A percentile compares a stretch with the other conserved stretches of the same genome.
phyloP scores from a whole-genome alignment of 1,284 basidiomycete species.

The Melampsora americana region DNA sequence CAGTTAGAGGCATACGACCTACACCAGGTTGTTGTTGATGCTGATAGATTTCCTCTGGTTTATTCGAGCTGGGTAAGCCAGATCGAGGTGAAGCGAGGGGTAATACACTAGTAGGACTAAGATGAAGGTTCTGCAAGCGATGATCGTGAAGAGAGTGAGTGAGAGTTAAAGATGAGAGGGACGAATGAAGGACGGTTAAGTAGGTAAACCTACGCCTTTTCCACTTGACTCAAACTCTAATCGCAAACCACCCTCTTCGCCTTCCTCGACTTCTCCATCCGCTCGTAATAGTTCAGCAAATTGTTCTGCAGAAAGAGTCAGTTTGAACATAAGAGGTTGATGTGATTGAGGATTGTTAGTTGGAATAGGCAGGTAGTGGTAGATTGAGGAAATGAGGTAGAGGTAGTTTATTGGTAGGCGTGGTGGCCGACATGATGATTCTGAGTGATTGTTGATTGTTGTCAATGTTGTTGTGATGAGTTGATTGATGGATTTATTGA shows the following conservation, averaged over 20 bases:
- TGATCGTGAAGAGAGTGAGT: not conserved
- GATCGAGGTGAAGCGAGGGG: slow-evolving; percentile 34
- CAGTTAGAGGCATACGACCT: slow-evolving; percentile 14
- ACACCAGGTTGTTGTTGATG: slow-evolving; percentile 11
- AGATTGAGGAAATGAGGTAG: slow-evolving; percentile 42
- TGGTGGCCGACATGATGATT: not conserved
- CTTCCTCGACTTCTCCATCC: slow-evolving; percentile 41
- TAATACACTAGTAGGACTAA: slow-evolving; percentile 18
- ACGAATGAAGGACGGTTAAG: slow-evolving; percentile 1
- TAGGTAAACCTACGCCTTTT: slow-evolving; percentile 25
- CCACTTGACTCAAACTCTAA: slow-evolving; percentile 33
- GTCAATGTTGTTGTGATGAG: not conserved
- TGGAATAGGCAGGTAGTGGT: slow-evolving; percentile 28
- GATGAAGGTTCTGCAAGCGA: slow-evolving; percentile 19
- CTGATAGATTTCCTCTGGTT: slow-evolving; percentile 37
- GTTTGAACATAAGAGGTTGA: slow-evolving; percentile 39
- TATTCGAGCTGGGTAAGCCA: slow-evolving; percentile 19
- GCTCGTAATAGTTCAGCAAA: slow-evolving; percentile 23
- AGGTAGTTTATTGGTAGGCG: not conserved
- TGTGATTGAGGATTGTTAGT: not conserved
- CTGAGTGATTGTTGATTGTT: not conserved
- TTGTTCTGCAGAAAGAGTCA: slow-evolving; percentile 34
- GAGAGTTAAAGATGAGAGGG: no score
- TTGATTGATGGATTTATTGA: not conserved
- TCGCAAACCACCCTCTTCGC: slow-evolving; percentile 37